These are phyloP conservation scores for Violaceomyces palustris DNA, from an alignment of 1,284 basidiomycete species.

Conservation along the genomic window DNA sequence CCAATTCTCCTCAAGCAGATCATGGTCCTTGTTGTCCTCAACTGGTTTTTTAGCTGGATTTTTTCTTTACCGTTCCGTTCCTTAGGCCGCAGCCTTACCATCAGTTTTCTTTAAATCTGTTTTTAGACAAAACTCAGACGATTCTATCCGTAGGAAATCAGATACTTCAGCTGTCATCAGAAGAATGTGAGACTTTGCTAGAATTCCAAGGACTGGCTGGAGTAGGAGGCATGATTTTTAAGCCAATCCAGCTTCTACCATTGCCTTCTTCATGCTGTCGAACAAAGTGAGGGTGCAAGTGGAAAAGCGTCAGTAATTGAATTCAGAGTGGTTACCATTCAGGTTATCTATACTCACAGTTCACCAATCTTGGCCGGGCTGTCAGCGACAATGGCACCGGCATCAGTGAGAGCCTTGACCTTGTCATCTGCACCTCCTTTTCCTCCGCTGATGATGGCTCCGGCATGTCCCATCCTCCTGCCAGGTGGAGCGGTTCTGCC, in stretches of 20 bases:
- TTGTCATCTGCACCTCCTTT: conserved; percentile 96
- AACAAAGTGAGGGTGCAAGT: background rate
- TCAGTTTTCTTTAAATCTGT: no score
- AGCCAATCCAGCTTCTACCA: conserved; percentile 43
- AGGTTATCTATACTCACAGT: conserved; percentile 57
- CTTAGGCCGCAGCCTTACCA: no score
- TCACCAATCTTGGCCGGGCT: conserved; percentile 65
- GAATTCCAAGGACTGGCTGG: no score
- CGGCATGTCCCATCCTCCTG: conserved; percentile 76
- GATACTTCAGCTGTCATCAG: no score
- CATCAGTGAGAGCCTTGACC: conserved; percentile 85
- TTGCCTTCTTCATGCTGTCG: conserved; percentile 44
- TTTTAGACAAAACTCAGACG: no score
- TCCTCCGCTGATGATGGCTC: conserved; percentile 95
- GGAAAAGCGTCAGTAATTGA: background rate
- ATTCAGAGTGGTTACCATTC: conserved; percentile 55
- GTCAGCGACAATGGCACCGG: conserved; percentile 88
- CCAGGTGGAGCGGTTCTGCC: conserved; percentile 92
- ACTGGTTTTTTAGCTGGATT: no score
- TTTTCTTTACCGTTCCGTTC: no score
- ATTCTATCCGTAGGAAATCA: no score
- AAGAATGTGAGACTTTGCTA: no score
- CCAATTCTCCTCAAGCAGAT: no score
- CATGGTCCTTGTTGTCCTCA: no score
- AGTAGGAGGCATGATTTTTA: no score